Conservation (phyloP, 345 rosid genomes). For the Gossypium mustelinum region DNA sequence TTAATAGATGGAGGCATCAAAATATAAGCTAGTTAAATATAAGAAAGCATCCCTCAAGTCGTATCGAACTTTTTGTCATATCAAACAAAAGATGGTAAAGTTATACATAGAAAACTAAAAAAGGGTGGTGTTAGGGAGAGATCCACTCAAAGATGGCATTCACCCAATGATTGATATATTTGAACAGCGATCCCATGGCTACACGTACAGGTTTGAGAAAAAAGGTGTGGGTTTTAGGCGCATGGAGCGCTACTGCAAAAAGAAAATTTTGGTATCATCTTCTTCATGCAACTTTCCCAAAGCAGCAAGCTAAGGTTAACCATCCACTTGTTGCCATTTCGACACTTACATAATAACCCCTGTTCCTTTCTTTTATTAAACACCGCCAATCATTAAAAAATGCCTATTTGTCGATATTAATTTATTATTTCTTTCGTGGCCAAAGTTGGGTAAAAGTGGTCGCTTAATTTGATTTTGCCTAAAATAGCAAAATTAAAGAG, state of each 20-base stretch:
- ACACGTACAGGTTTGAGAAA: not conserved
- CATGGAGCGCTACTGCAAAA: not conserved
- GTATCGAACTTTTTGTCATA: too few species aligned
- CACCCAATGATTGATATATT: not conserved
- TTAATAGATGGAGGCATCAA: too few species aligned
- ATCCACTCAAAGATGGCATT: not conserved
- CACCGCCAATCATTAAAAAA: not conserved
- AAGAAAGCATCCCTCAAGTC: too few species aligned
- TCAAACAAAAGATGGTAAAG: too few species aligned
- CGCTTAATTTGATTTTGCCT: not conserved
- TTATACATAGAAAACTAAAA: too few species aligned
- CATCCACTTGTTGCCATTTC: not conserved
- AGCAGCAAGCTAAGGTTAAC: not conserved
- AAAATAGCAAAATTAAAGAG: slow-evolving; percentile 12
- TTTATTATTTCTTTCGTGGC: not conserved
- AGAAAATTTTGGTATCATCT: not conserved
- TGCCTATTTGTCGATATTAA: not conserved
- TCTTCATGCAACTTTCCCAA: not conserved
- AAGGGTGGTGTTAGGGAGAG: not conserved
- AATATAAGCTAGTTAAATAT: too few species aligned
- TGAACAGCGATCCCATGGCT: not conserved
- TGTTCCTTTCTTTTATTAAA: not conserved
- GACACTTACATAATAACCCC: not conserved
- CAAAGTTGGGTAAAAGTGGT: not conserved
- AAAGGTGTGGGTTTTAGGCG: too few species aligned